Base-by-base conservation (phyloP, 495 filamentous ascomycete genomes). In the Hypoxylon cercidicola region DNA sequence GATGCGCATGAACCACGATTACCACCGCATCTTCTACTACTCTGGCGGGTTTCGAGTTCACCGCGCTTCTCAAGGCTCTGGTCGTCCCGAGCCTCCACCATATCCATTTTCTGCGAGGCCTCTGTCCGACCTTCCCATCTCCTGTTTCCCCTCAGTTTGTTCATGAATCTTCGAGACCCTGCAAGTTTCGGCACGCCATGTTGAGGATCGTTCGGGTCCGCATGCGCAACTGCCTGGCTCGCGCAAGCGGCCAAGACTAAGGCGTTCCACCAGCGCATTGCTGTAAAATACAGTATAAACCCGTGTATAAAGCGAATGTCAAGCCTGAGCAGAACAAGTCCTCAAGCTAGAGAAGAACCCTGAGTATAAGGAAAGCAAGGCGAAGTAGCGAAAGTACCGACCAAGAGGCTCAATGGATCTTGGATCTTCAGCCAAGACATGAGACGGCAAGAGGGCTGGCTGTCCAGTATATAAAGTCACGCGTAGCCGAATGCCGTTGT, bases 1-100 rank as follows among this genome's bases (percentile, higher is more conserved):
- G 77, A 50, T 2, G 81, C 67, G 68, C 89, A 91, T 47, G 72
- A 78, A 19, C 84, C 85, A 47, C 70, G 55, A 4, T 67, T 60
- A 5, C 66, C 55, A 5, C 82, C 82, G 28, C 82, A 84, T 54
- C 59, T 64, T 1, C 63, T 70, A 16, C 28, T 37, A 30, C 37
- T 73, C 56, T 73, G 71, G 39, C 71, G 66, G 25, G 45, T 28
- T 8, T 74, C 62, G n/a, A 74, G 61, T 25, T 61, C 54, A 11
- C 47, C 49, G 32, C 69, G 66, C 39, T 58, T 58, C 44, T 55
- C 48, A 10, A 55, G 18, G 8, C 35, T 49, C 30, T 67, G 13
- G 12, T 49, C 58, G 10, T 19, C 40, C 10, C 28, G 66, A 23
- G 40, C 47, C 28, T 69, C 56, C 10, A 41, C 18, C 34, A n/a